Evolutionary conservation across 495 filamentous ascomycete species (phyloP).

Genomic region (Amorphotheca resinae): DNA sequence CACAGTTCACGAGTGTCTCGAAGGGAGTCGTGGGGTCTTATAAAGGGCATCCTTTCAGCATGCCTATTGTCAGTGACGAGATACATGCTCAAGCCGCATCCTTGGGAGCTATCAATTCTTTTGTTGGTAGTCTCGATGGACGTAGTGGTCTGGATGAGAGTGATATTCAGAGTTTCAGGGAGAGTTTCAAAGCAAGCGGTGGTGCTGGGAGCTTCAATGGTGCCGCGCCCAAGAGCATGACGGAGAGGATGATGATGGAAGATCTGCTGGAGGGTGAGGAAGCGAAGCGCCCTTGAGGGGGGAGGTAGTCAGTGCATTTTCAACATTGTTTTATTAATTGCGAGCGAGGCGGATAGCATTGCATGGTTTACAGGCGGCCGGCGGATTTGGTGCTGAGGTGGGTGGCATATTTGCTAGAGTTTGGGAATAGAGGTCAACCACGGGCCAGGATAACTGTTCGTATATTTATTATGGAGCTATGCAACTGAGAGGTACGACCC

Average conservation of each 20-base stretch:
- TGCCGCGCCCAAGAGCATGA: slow-evolving; percentile 13
- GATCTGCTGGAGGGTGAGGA: slow-evolving; percentile 15
- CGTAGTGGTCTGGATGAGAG: slow-evolving; percentile 12
- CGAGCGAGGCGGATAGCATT: too few relatives aligned
- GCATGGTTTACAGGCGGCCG: too few relatives aligned
- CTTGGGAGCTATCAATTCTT: slow-evolving; percentile 13
- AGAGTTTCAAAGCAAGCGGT: slow-evolving; percentile 8
- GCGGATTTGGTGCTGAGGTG: too few relatives aligned
- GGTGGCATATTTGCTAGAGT: too few relatives aligned
- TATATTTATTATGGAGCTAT: too few relatives aligned
- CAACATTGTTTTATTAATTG: too few relatives aligned
- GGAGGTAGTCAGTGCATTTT: too few relatives aligned
- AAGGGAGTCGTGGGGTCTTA: slow-evolving; percentile 11
- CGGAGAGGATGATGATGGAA: slow-evolving; percentile 18
- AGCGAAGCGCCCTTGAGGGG: too few relatives aligned
- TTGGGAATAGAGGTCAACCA: too few relatives aligned
- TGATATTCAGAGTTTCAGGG: slow-evolving; percentile 10
- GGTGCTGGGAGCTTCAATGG: slow-evolving; percentile 7
- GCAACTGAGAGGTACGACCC: too few relatives aligned
- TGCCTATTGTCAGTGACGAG: slow-evolving; percentile 17
- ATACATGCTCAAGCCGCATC: slow-evolving; percentile 15
- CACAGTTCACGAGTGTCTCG: neutral
- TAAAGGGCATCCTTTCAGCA: slow-evolving; percentile 16
- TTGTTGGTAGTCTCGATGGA: slow-evolving; percentile 19
- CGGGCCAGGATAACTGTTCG: too few relatives aligned